Evolutionary conservation across 2,329 filamentous ascomycete species (phyloP).

Genomic region (Penicillium italicum): DNA sequence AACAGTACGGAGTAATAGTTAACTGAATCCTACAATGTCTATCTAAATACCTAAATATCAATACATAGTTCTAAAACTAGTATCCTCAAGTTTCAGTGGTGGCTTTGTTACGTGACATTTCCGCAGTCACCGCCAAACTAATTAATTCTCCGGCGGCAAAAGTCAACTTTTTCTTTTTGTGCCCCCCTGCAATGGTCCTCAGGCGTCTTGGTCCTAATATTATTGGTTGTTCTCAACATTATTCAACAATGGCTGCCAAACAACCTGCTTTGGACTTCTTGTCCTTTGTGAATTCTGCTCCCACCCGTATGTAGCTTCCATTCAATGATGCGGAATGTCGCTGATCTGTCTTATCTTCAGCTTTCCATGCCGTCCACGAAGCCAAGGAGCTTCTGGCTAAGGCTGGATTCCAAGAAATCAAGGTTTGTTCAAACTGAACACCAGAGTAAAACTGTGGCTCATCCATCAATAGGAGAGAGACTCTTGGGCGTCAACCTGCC

Average conservation of each 20-base stretch:
- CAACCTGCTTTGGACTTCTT: constrained; percentile 73
- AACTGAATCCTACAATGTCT: background rate
- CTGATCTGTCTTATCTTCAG: constrained; percentile 46
- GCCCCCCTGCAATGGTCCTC: constrained; percentile 7
- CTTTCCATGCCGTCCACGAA: constrained; percentile 87
- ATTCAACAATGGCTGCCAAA: constrained; percentile 33
- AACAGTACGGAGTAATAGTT: no score
- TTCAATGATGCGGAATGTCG: constrained; percentile 1
- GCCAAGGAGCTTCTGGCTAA: constrained; percentile 71
- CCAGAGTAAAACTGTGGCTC: background rate
- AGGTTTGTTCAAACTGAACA: constrained; percentile 44
- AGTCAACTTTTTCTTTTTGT: background rate
- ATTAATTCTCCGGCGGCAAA: background rate
- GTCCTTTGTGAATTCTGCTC: constrained; percentile 90
- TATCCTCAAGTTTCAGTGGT: background rate
- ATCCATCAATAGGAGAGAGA: constrained; percentile 65
- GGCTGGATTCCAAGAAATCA: constrained; percentile 83
- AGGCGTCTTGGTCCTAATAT: constrained; percentile 11
- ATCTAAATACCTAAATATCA: background rate
- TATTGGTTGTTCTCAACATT: constrained; percentile 16
- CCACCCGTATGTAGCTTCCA: constrained; percentile 65
- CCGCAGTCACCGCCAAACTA: constrained; percentile 9
- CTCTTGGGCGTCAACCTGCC: constrained; percentile 74
- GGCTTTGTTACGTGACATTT: constrained; percentile 1
- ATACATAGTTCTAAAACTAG: background rate